Percentiles rank a stretch among this genome's conserved stretches.
Conservation (phyloP, 2,329 filamentous ascomycete species). For the Aureobasidium lini region DNA sequence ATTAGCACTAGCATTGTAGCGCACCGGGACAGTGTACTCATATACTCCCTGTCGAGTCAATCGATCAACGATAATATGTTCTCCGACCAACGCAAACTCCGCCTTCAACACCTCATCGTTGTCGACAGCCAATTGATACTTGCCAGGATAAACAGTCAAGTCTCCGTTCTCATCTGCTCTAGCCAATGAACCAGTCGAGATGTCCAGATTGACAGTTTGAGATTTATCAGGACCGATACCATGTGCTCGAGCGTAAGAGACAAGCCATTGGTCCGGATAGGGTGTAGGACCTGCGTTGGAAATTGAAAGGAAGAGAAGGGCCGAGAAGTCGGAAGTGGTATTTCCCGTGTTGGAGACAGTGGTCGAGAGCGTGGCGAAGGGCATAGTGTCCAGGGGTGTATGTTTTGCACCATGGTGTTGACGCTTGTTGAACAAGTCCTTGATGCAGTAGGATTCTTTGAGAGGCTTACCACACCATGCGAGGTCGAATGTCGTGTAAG, state of each 20-base stretch:
- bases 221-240: conserved; percentile 20
- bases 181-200: conserved; percentile 44
- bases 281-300: conserved; percentile 42
- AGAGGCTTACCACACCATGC: conserved; percentile 14
- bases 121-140: conserved; percentile 43
- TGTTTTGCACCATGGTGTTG: conserved; percentile 20
- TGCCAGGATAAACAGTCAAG: conserved; percentile 47
- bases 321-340: conserved; percentile 46
- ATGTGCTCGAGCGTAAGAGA: conserved; percentile 41
- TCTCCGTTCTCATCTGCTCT: conserved; percentile 45
- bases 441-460: conserved; percentile 28
- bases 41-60: conserved; percentile 1
- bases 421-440: conserved; percentile 26
- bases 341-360: conserved; percentile 39
- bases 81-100: conserved; percentile 1
- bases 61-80: not conserved
- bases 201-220: conserved; percentile 29
- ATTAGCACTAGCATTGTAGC: conserved; percentile 5
- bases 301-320: conserved; percentile 44
- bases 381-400: conserved; percentile 24
- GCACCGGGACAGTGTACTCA: not conserved
- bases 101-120: conserved; percentile 11
- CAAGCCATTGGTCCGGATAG: conserved; percentile 46
- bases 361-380: conserved; percentile 32
- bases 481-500: conserved; percentile 50